phyloP scores from a whole-genome alignment of 1,284 basidiomycete species.

The Ustilago loliicola region DNA sequence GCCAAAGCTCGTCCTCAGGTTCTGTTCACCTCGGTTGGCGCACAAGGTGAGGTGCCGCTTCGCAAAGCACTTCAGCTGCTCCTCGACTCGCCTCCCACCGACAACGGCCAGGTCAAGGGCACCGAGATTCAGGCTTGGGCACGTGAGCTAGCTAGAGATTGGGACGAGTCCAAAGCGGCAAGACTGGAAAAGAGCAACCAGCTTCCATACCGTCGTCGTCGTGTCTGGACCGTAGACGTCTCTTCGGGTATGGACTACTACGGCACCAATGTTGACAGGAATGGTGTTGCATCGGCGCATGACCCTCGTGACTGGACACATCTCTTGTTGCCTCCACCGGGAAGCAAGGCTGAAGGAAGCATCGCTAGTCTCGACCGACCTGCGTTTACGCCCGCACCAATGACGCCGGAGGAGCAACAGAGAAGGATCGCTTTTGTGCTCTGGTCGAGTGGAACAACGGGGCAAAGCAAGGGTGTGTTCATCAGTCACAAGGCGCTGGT shows the following conservation, averaged over 20 bases:
- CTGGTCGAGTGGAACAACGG: conserved; percentile 71
- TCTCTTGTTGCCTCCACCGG: conserved; percentile 49
- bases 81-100: conserved; percentile 44
- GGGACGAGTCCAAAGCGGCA: conserved; percentile 44
- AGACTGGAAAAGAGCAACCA: conserved; percentile 44
- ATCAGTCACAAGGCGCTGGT: conserved; percentile 68
- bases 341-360: conserved; percentile 46
- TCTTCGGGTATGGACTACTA: conserved; percentile 54
- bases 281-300: conserved; percentile 41
- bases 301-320: conserved; percentile 61
- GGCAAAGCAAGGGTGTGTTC: conserved; percentile 71
- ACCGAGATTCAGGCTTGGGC: conserved; percentile 45
- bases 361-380: conserved; percentile 36
- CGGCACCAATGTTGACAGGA: conserved; percentile 37
- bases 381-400: conserved; percentile 31
- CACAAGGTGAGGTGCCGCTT: conserved; percentile 58
- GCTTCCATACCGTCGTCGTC: conserved; percentile 27
- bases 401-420: conserved; percentile 50
- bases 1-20: conserved; percentile 67
- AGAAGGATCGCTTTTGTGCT: conserved; percentile 64
- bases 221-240: conserved; percentile 58
- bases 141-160: conserved; percentile 44
- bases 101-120: conserved; percentile 34
- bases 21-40: conserved; percentile 66
- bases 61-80: conserved; percentile 53